Percentiles rank a stretch among this genome's conserved stretches.
Conservation (phyloP, 1,284 basidiomycete genomes). For the Phlebopus sp. region DNA sequence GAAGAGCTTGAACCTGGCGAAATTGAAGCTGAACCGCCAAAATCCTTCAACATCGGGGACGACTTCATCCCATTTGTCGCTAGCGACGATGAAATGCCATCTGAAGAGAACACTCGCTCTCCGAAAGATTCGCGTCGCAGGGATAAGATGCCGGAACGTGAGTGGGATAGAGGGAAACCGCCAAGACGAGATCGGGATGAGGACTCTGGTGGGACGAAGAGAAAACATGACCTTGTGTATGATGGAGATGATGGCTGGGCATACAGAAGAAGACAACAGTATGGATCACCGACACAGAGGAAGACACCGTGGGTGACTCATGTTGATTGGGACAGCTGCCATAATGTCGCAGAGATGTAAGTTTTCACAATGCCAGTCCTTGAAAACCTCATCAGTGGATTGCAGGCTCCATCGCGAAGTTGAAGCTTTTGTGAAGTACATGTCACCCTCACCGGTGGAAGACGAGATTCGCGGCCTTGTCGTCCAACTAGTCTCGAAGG, state of each 20-base stretch:
- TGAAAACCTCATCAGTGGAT: conserved; percentile 5
- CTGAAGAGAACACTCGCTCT: conserved; percentile 17
- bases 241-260: conserved; percentile 47
- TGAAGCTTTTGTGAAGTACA: conserved; percentile 81
- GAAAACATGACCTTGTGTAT: conserved; percentile 41
- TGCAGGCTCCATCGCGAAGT: conserved; percentile 81
- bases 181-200: conserved; percentile 22
- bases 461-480: conserved; percentile 81
- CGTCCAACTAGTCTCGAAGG: conserved; percentile 70
- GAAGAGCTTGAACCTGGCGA: conserved; percentile 11
- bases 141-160: conserved; percentile 34
- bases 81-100: conserved; percentile 30
- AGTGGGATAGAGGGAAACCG: conserved; percentile 42
- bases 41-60: conserved; percentile 38
- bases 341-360: conserved; percentile 80
- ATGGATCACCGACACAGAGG: conserved; percentile 45
- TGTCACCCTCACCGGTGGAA: conserved; percentile 83
- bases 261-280: conserved; percentile 47
- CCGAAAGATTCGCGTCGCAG: conserved; percentile 25
- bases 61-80: conserved; percentile 62
- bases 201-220: conserved; percentile 34
- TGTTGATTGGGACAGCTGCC: conserved; percentile 78
- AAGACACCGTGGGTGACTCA: conserved; percentile 77
- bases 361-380: conserved; percentile 27
- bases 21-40: conserved; percentile 8